A percentile compares a stretch with the other conserved stretches of the same genome.
Conservation (phyloP, 129 eudicot genomes). For the Pittosporum tobira region DNA sequence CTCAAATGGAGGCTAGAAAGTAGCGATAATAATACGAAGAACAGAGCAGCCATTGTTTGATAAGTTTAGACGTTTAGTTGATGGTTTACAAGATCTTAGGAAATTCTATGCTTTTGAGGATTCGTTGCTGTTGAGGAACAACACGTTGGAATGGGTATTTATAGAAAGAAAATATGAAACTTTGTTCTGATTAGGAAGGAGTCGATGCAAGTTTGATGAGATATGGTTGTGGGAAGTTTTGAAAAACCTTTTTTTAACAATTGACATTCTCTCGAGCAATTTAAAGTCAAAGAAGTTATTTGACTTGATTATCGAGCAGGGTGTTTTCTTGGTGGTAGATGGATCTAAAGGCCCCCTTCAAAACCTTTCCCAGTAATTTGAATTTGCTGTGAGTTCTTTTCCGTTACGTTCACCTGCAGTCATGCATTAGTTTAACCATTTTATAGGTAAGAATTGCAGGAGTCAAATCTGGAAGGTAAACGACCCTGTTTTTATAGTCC, state of each 20-base stretch:
- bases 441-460: no score
- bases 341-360: no score
- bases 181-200: background rate
- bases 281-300: no score
- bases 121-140: background rate
- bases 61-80: background rate
- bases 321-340: no score
- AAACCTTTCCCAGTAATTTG: no score
- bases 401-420: no score
- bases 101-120: background rate
- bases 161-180: background rate
- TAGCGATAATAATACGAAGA: background rate
- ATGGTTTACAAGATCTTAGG: background rate
- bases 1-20: constrained; percentile 9
- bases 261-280: no score
- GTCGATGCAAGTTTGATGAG: background rate
- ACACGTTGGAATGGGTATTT: background rate
- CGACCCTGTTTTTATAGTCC: no score
- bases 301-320: no score
- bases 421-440: no score
- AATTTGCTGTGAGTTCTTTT: no score
- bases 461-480: no score
- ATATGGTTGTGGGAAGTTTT: constrained; percentile 2
- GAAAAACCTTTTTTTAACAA: background rate
- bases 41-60: background rate